Evolutionary conservation across 108 stramenopile genomes (phyloP), one percentile per base, ranked within the genome.

Genomic region (Cyclotella sp.): DNA sequence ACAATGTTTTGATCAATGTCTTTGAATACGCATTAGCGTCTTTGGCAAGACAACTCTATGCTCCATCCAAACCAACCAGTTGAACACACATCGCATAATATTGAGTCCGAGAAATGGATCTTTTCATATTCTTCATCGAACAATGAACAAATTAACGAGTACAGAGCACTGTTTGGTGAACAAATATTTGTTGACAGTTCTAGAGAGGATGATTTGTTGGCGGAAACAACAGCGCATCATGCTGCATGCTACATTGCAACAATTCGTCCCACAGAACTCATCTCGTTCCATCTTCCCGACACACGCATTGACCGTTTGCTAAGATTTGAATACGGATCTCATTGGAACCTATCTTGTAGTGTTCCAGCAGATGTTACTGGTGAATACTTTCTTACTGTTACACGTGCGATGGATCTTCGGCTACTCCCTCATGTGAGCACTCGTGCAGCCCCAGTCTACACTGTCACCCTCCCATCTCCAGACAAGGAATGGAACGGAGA

Each of bases 1-100:
- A 4, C 24, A n/a, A n/a, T n/a, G n/a, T n/a, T n/a, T n/a, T n/a
- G n/a, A 28, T 5, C 24, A 5, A 14, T 24, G 13, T 13, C 3
- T 24, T 12, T 27, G 21, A 24, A 52, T 18, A 59, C 39, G 12
- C 18, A 28, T n/a, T 34, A 73, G 72, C 82, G 92, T 39, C 79
- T 97, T 6, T 96, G 94, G 93, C 97, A 97, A 74, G 94, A 97
- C 79, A 95, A 89, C 67, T 95, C 95, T 11, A 77, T 91, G 45
- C 65, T 91, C 53, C 91, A 90, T 68, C 84, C 88, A 24, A 71
- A 86, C 52, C 65, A 62, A 16, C 43, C 69, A 26, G 45, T 65
- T 19, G 73, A 72, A 47, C 61, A 63, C 44, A 68, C 60, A 42
- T 67, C 30, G 45, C 12, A 53, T 9, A 21, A 2, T 39, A n/a